These are phyloP conservation scores for Grigorovia jiainica DNA, from an alignment of 805 yeast genomes.

Conservation along the genomic window DNA sequence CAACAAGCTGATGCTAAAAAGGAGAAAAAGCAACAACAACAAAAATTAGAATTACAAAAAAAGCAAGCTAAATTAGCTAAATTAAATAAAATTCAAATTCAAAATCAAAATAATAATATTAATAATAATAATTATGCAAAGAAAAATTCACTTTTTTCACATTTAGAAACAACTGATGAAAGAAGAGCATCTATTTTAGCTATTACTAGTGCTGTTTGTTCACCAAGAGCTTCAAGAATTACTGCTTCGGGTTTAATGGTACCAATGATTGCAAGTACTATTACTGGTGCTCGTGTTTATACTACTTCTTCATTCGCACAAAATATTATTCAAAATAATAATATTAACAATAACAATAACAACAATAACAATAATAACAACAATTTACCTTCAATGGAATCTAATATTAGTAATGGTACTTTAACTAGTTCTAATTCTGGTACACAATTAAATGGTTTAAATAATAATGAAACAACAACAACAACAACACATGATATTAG, in stretches of 20 bases:
- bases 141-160: conserved; percentile 60
- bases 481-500: conserved; percentile 5
- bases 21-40: conserved; percentile 34
- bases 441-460: conserved; percentile 1
- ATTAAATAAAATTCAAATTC: conserved; percentile 12
- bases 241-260: conserved; percentile 29
- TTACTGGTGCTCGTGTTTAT: conserved; percentile 17
- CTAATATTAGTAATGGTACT: background rate
- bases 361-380: background rate
- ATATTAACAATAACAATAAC: background rate
- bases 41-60: conserved; percentile 43
- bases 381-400: too few species aligned
- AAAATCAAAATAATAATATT: background rate
- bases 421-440: background rate
- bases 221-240: conserved; percentile 25
- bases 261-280: conserved; percentile 24
- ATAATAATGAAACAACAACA: background rate
- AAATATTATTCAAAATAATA: background rate
- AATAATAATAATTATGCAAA: conserved; percentile 27
- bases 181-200: conserved; percentile 38
- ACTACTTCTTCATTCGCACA: conserved; percentile 15
- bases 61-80: conserved; percentile 43
- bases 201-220: conserved; percentile 25
- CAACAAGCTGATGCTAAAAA: conserved; percentile 34
- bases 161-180: conserved; percentile 72